These are phyloP conservation scores for Rhizopogon salebrosus DNA, from an alignment of 768 basidiomycete genomes.

Conservation along the genomic window DNA sequence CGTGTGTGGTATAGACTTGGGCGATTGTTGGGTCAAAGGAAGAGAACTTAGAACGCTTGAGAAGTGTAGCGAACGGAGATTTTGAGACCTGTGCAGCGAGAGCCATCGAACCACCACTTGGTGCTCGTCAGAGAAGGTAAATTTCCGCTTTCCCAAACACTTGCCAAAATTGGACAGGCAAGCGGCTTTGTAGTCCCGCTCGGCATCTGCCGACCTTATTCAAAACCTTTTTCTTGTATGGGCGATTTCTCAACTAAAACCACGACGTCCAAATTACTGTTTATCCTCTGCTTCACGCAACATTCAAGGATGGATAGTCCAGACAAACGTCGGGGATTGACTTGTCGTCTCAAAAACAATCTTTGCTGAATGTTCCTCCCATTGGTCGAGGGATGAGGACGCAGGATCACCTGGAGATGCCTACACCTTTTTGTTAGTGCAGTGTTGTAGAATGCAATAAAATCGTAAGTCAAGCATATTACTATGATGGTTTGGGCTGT, in stretches of 20 bases:
- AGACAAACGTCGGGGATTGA: conserved; percentile 84
- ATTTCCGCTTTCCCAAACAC: not conserved
- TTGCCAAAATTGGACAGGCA: not conserved
- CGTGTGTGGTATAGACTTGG: conserved; percentile 71
- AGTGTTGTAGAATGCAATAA: conserved; percentile 21
- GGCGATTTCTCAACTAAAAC: conserved; percentile 19
- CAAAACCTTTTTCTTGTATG: conserved; percentile 21
- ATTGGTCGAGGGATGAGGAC: conserved; percentile 83
- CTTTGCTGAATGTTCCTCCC: conserved; percentile 89
- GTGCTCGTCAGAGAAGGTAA: not conserved
- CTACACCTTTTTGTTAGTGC: conserved; percentile 38
- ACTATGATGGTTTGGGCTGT: not conserved
- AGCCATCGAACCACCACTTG: conserved; percentile 9
- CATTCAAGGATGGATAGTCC: conserved; percentile 67
- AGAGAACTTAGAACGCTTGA: conserved; percentile 80
- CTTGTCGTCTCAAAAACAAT: conserved; percentile 79
- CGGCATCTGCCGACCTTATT: conserved; percentile 24
- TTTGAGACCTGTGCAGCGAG: conserved; percentile 8
- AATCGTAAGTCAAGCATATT: conserved; percentile 4
- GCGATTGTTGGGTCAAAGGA: conserved; percentile 70
- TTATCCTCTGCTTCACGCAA: conserved; percentile 42
- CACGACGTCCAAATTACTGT: conserved; percentile 85
- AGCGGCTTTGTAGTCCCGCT: not conserved
- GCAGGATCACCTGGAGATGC: conserved; percentile 90
- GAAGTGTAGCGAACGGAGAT: conserved; percentile 70